These are phyloP conservation scores for Kuraishia hungarica DNA, from an alignment of 805 yeast genomes.

Conservation along the genomic window DNA sequence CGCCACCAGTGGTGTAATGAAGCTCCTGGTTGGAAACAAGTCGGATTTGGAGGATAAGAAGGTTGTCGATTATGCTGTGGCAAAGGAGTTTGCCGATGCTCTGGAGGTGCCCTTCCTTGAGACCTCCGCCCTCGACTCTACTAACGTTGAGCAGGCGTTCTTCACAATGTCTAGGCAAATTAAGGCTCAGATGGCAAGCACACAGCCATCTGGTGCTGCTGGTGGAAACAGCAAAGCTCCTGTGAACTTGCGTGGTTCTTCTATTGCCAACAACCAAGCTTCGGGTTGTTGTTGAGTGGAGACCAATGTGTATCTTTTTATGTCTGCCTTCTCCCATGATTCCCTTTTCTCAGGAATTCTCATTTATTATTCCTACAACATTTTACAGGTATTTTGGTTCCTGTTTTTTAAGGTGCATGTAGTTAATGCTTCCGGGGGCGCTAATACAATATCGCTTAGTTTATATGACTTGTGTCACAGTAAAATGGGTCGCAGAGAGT, in stretches of 20 bases:
- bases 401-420: neutral
- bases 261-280: conserved; percentile 33
- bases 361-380: neutral
- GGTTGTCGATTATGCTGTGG: conserved; percentile 91
- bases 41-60: conserved; percentile 90
- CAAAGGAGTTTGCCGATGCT: conserved; percentile 96
- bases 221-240: conserved; percentile 41
- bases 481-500: neutral
- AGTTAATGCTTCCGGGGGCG: neutral
- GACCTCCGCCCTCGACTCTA: conserved; percentile 90
- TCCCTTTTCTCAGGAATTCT: neutral
- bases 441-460: neutral
- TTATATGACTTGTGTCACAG: no score
- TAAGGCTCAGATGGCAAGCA: conserved; percentile 81
- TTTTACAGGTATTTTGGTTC: neutral
- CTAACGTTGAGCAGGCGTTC: conserved; percentile 97
- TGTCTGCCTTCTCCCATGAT: neutral
- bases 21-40: conserved; percentile 92
- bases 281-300: conserved; percentile 36
- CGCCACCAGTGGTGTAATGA: conserved; percentile 96
- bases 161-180: conserved; percentile 98
- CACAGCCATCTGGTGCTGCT: conserved; percentile 31
- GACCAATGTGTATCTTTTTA: neutral
- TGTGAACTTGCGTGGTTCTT: conserved; percentile 68
- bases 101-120: conserved; percentile 92